These are phyloP conservation scores for Peltaster fructicola DNA, from an alignment of 2,329 filamentous ascomycete species.

Conservation along the genomic window DNA sequence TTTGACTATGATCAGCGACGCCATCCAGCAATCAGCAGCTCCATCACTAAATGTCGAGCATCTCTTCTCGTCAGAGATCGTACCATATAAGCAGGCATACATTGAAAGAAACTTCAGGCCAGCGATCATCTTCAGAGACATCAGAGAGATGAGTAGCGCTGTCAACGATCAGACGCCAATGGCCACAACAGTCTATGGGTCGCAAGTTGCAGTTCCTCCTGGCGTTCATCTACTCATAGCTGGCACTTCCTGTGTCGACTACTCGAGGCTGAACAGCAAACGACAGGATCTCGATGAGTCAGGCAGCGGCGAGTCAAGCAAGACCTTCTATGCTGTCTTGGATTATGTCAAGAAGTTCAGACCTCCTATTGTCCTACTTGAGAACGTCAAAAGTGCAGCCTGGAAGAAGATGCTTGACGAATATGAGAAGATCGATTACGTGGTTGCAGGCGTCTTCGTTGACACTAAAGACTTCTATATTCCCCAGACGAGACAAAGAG, in stretches of 20 bases:
- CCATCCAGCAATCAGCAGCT: slow-evolving; percentile 13
- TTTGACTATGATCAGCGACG: slow-evolving; percentile 35
- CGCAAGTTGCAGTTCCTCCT: slow-evolving; percentile 36
- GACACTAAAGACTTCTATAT: slow-evolving; percentile 59
- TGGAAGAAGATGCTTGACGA: slow-evolving; percentile 33
- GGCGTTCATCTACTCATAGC: slow-evolving; percentile 49
- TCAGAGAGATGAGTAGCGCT: slow-evolving; percentile 21
- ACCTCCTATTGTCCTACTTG: slow-evolving; percentile 49
- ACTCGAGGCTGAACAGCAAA: slow-evolving; percentile 45
- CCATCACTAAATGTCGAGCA: slow-evolving; percentile 18
- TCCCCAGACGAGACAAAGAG: slow-evolving; percentile 37
- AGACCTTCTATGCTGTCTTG: slow-evolving; percentile 46
- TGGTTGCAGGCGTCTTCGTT: slow-evolving; percentile 29
- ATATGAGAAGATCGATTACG: slow-evolving; percentile 38
- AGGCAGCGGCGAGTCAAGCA: slow-evolving; percentile 41
- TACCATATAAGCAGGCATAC: slow-evolving; percentile 28
- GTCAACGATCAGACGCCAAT: slow-evolving; percentile 8
- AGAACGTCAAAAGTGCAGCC: slow-evolving; percentile 48
- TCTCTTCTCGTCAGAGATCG: slow-evolving; percentile 30
- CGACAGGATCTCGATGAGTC: slow-evolving; percentile 31
- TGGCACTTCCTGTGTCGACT: slow-evolving; percentile 62
- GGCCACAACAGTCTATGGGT: slow-evolving; percentile 48
- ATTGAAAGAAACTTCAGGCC: slow-evolving; percentile 30
- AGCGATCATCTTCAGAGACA: slow-evolving; percentile 26
- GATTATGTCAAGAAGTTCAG: slow-evolving; percentile 36